These are phyloP conservation scores for Entophlyctis luteolus DNA, from an alignment of 192 early-diverging fungal genomes.

Conservation along the genomic window DNA sequence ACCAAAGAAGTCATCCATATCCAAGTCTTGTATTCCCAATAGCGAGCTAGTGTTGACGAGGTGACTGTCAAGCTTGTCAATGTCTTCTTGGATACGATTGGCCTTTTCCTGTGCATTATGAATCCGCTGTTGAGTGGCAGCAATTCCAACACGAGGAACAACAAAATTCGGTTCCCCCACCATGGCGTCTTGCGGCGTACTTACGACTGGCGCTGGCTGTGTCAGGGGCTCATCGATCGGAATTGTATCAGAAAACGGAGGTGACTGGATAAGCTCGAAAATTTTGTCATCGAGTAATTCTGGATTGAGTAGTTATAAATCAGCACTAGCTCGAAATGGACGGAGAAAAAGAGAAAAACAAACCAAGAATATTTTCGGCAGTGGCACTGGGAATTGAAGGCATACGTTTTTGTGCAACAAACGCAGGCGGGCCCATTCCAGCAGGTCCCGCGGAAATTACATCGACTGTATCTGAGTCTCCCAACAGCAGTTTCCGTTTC, in stretches of 20 bases:
- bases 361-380: neutral
- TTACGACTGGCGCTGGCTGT: neutral
- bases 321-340: neutral
- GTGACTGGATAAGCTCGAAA: constrained; percentile 21
- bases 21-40: constrained; percentile 20
- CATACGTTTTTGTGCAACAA: constrained; percentile 11
- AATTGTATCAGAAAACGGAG: neutral
- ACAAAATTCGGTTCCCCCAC: neutral
- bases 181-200: neutral
- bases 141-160: neutral
- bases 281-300: constrained; percentile 22
- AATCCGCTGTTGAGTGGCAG: neutral
- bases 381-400: neutral
- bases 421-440: neutral
- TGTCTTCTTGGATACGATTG: constrained; percentile 36
- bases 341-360: neutral
- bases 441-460: neutral
- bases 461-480: neutral
- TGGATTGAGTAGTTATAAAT: neutral
- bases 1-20: constrained; percentile 25
- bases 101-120: constrained; percentile 16
- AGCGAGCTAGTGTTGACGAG: constrained; percentile 8
- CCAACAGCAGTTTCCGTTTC: constrained; percentile 35
- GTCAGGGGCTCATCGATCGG: neutral
- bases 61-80: constrained; percentile 44